Percentiles rank a stretch among this genome's conserved stretches.
Evolutionary conservation across 306 rosid species (phyloP).

Genomic region (Elaeagnus macrophylla): DNA sequence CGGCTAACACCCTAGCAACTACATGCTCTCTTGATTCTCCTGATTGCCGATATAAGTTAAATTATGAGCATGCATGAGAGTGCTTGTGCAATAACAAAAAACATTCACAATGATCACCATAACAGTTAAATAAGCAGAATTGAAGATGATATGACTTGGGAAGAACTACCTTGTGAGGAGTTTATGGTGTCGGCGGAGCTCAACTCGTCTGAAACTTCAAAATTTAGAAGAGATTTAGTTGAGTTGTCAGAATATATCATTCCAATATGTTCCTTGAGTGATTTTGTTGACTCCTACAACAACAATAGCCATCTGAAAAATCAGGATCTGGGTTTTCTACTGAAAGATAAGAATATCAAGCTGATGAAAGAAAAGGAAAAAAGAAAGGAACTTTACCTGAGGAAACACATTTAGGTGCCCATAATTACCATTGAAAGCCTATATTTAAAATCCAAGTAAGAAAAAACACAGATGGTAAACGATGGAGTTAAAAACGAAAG

Average conservation of each 20-base stretch:
- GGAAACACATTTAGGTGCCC: constrained; percentile 71
- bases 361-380: neutral
- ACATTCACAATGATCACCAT: neutral
- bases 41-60: constrained; percentile 23
- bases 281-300: constrained; percentile 47
- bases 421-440: constrained; percentile 49
- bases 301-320: constrained; percentile 20
- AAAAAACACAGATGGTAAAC: neutral
- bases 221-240: constrained; percentile 20
- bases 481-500: constrained; percentile 8
- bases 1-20: constrained; percentile 57
- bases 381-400: constrained; percentile 34
- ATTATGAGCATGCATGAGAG: neutral
- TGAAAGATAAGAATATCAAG: neutral
- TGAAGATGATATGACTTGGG: neutral
- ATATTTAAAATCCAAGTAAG: neutral
- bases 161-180: constrained; percentile 33
- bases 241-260: constrained; percentile 42
- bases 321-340: constrained; percentile 7
- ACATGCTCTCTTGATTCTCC: constrained; percentile 49
- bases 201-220: constrained; percentile 7
- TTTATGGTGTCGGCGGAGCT: constrained; percentile 14
- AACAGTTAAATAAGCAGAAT: constrained; percentile 3
- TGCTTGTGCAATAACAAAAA: neutral
- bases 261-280: constrained; percentile 54